A percentile compares a stretch with the other conserved stretches of the same genome.
phyloP scores from a whole-genome alignment of 176 grass and related monocot species.

The Triticum urartu region DNA sequence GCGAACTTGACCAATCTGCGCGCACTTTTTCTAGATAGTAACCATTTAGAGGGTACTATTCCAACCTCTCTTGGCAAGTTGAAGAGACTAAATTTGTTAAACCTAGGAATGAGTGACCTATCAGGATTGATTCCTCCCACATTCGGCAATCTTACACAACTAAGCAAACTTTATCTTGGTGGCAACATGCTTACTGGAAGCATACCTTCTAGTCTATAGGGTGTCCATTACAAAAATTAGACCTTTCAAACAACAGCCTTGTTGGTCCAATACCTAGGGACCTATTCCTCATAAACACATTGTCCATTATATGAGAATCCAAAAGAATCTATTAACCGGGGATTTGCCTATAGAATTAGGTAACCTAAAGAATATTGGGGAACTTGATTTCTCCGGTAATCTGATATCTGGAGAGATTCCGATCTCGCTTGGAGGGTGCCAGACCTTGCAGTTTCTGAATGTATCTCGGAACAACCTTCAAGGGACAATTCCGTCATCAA shows the following conservation, averaged over 20 bases:
- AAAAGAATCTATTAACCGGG: constrained; percentile 44
- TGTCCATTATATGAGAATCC: constrained; percentile 9
- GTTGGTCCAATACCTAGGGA: constrained; percentile 35
- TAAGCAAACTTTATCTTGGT: neutral
- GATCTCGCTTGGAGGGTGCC: constrained; percentile 26
- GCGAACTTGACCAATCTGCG: neutral
- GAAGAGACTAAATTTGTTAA: neutral
- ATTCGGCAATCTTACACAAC: neutral
- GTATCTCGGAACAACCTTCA: constrained; percentile 31
- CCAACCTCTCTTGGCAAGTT: neutral
- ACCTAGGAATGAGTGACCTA: neutral
- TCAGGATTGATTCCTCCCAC: constrained; percentile 4
- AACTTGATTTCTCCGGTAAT: constrained; percentile 39
- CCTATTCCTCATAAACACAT: constrained; percentile 27
- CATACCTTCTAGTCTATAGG: constrained; percentile 15
- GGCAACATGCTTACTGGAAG: neutral
- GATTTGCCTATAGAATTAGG: constrained; percentile 33
- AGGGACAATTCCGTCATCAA: constrained; percentile 30
- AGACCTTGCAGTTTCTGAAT: constrained; percentile 35
- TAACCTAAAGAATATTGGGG: constrained; percentile 1
- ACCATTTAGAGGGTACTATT: neutral
- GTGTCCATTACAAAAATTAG: neutral
- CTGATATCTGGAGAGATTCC: constrained; percentile 42
- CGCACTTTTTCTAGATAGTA: neutral
- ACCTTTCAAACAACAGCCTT: constrained; percentile 48